Conservation (phyloP, 2,329 filamentous ascomycete species). For the Phaeosphaeria sp. region DNA sequence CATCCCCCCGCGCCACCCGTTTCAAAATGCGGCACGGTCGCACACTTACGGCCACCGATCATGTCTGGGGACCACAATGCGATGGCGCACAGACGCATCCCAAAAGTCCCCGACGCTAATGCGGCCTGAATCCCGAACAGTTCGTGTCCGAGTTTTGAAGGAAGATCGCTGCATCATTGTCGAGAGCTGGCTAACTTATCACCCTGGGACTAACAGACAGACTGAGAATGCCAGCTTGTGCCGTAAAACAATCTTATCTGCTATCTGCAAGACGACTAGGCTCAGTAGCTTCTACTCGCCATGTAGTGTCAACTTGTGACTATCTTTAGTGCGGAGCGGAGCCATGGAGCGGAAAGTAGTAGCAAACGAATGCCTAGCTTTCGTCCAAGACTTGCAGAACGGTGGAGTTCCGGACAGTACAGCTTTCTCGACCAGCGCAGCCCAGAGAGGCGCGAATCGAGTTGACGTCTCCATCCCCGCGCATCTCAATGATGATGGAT, state of each 20-base stretch:
- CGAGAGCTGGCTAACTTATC: no score
- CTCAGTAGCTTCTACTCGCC: no score
- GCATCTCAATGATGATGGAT: slow-evolving; percentile 37
- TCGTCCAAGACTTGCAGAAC: slow-evolving; percentile 36
- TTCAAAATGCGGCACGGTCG: background rate
- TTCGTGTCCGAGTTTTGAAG: no score
- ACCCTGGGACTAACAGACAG: no score
- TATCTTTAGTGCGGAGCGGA: background rate
- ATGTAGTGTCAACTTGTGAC: no score
- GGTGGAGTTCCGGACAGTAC: slow-evolving; percentile 31
- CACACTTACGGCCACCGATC: background rate
- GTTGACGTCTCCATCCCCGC: slow-evolving; percentile 28
- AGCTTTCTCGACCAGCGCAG: slow-evolving; percentile 20
- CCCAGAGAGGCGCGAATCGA: slow-evolving; percentile 27
- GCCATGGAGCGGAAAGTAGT: background rate
- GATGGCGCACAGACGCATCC: background rate
- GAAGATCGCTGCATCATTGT: background rate
- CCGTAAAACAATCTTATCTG: no score
- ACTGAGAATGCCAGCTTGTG: no score
- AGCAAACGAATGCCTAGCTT: slow-evolving; percentile 5
- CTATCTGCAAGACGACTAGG: no score
- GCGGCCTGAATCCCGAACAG: background rate
- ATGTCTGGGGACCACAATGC: background rate
- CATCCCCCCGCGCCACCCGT: background rate
- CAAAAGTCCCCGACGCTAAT: background rate